Base-by-base conservation (phyloP, 1,284 basidiomycete species). In the Microbotryum intermedium region DNA sequence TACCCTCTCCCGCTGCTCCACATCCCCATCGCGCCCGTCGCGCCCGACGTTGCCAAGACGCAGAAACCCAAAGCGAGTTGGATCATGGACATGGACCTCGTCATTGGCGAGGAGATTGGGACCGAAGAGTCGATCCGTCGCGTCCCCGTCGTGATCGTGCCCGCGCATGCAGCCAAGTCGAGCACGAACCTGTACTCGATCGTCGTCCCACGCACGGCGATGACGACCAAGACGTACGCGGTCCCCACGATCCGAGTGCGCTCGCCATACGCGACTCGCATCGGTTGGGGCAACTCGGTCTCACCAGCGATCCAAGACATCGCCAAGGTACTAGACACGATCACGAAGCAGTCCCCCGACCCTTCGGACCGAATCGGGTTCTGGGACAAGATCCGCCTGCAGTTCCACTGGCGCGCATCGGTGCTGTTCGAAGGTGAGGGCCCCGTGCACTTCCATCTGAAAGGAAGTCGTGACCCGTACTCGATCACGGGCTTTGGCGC, bases 221-320 rank as follows among this genome's bases (percentile, higher is more conserved):
- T 94, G 88, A 88, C 93, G 0, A 86, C 93, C 70, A 97, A 97
- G 76, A 88, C 85, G 25, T 97, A 94, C 72, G 89, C 90, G 4
- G 81, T 82, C 48, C 87, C 92, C 5, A 76, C 77, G 29, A 79
- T 97, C 67, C 79, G 81, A 25, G 80, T 94, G 34, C 77, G 79
- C 25, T 83, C 87, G 1, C 77, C 81, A 11, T 80, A 79, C 34
- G 81, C 86, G 6, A 89, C 90, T 1, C 82, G 85, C 55, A 81
- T 97, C 58, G 83, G 86, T 6, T 97, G 93, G 93, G 89, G 90
- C 30, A 83, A 91, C 57, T 94, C 91, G 63, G 88, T 93, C 67
- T 82, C 84, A 60, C 85, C 92, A 18, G 85, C 86, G 4, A 86
- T 90, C 23, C 88, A 93, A 70, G 94, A 97, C 71, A 75, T 97